Evolutionary conservation across 108 stramenopile genomes (phyloP), one percentile per base, ranked within the genome.

Genomic region (Nitzschia palea): DNA sequence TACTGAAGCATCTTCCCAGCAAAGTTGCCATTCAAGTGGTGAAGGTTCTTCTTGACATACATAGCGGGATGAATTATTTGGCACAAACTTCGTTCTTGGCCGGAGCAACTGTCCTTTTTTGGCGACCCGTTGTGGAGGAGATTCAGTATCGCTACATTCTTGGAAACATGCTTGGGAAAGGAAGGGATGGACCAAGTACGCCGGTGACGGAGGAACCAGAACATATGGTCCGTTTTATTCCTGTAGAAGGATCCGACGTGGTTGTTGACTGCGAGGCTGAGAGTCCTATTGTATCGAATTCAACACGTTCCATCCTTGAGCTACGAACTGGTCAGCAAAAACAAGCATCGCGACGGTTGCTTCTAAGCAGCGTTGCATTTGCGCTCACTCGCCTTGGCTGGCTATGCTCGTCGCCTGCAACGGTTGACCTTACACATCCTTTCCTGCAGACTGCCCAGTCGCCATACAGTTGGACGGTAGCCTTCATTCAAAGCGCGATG

Each of bases 61-160:
- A 36, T 4, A 52, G 26, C 18, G 27, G 20, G 8, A 14, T 60
- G 35, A 40, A 48, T 28, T 5, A 12, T 29, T 3, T 73, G 17
- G 44, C 12, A 18, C 37, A 34, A 2, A 47, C 44, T 3, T 45
- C 65, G 2, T 20, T 73, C 9, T 58, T 55, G 15, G 54, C 60
- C 10, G 22, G 37, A n/a, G 14, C 59, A 37, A 58, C 64, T 6
- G 62, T 66, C 45, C 25, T 64, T 8, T 22, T 73, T 2, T 65
- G 64, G 57, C 52, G 72, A 28, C 72, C 72, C 2, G 44, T 55
- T 18, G 37, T 73, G 15, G 72, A 73, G 42, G 72, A 73, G 22
- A 57, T 44, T 30, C 65, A 73, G 27, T 73, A 73, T 65, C 72
- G 72, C 14, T 66, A 42, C 15, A 34, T 73, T 40, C 50, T 73